phyloP scores from a whole-genome alignment of 2,329 filamentous ascomycete species.

The Nemania diffusa region DNA sequence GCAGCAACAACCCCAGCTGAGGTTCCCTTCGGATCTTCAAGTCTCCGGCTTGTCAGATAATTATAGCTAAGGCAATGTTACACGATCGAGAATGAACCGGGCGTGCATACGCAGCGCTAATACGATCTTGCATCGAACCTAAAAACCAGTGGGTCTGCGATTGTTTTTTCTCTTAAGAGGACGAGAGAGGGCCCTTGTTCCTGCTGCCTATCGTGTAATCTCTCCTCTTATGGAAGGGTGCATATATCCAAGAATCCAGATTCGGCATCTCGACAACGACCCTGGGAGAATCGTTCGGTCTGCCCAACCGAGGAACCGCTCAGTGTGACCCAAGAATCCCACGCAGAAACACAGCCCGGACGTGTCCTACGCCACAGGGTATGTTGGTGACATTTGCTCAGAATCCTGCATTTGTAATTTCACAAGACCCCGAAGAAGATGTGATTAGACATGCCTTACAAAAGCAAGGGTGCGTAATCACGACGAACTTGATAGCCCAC shows the following conservation, averaged over 20 bases:
- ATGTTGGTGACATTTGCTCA: background rate
- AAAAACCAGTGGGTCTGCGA: background rate
- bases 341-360: background rate
- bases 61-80: constrained; percentile 5
- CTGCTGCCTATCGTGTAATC: constrained; percentile 12
- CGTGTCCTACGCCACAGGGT: background rate
- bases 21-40: constrained; percentile 8
- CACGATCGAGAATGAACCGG: background rate
- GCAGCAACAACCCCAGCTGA: background rate
- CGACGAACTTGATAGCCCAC: background rate
- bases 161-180: too few relatives aligned
- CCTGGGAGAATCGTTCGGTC: background rate
- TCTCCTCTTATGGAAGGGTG: constrained; percentile 16
- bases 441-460: constrained; percentile 3
- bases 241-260: constrained; percentile 2
- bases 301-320: constrained; percentile 2
- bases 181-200: background rate
- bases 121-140: constrained; percentile 17
- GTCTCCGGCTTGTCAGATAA: constrained; percentile 7
- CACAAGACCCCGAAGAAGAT: background rate
- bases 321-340: constrained; percentile 15
- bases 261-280: background rate
- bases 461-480: background rate
- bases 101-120: constrained; percentile 8
- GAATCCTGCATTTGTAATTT: background rate